Evolutionary conservation across 23 red algal genomes (phyloP), one percentile per base, ranked within the genome.

Genomic region (Pyropia yezoensis): DNA sequence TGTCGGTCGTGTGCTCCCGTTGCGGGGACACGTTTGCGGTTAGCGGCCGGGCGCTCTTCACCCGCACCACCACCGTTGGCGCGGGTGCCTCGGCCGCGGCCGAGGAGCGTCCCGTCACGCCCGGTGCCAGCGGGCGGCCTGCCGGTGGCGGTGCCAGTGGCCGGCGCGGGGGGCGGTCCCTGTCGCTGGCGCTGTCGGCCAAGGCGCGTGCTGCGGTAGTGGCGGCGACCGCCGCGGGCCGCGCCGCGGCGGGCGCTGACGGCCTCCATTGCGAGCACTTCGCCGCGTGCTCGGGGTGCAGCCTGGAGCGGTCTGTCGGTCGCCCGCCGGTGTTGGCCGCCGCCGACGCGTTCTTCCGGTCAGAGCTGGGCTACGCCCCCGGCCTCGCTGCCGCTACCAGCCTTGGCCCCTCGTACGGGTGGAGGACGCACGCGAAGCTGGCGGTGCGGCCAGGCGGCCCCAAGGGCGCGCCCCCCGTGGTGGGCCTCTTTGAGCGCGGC

Each of bases 381-480:
- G 39, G 39, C 4, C 39, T 47, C 21, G 3, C 63, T 7, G 27
- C 26, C 7, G 20, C 26, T 26, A 66, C 26, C 7, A 8, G 3
- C 21, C 3, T 71, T 4, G 67, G 66, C 14, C n/a, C 62, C 12
- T 39, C 50, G 1, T 54, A 65, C 13, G 74, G 58, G 27, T 89
- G 85, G 85, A 60, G 85, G 11, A 89, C 85, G 18, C 75, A 80
- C 25, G 85, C 85, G 8, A 89, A 82, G 23, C 85, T 89, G 20
- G 85, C 85, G 9, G 65, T 89, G 12, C 66, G 85, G 14, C 27
- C 47, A 1, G 20, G 61, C 25, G 23, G 47, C 6, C 52, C 59
- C 39, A 61, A 61, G 18, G 29, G 51, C 14, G 47, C 33, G 2
- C 51, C 53, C 20, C 57, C 68, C 24, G 39, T 50, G 20, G 53